phyloP scores from a whole-genome alignment of 257 asterid genomes.

The Solanum neorickii region DNA sequence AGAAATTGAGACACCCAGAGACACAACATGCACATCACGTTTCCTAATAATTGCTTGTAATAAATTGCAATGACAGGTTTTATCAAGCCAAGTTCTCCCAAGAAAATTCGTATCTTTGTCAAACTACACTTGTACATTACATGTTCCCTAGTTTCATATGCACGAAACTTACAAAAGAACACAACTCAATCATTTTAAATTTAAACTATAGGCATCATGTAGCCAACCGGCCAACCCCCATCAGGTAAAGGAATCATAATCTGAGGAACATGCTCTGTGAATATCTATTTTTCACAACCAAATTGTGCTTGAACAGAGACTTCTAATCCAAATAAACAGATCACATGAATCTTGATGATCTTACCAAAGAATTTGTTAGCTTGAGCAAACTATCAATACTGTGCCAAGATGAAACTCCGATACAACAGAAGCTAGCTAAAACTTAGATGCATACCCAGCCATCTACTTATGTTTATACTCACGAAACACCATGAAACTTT shows the following conservation, averaged over 20 bases:
- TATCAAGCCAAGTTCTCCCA: background rate
- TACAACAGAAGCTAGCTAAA: background rate
- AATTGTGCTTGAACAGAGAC: background rate
- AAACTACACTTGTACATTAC: background rate
- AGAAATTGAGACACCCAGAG: background rate
- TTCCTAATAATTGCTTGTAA: background rate
- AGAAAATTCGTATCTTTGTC: background rate
- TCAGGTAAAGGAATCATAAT: background rate
- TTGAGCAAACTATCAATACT: background rate
- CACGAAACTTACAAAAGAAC: background rate
- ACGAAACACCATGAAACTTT: background rate
- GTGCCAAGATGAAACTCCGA: background rate
- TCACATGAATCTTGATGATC: background rate
- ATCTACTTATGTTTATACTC: background rate
- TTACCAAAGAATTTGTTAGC: background rate
- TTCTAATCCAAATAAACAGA: background rate
- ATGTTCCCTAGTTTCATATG: background rate
- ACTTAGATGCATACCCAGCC: background rate
- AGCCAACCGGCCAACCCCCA: background rate
- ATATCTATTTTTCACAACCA: background rate
- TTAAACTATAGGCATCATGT: background rate
- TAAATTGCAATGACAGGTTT: background rate
- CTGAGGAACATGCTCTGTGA: background rate
- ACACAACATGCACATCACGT: background rate
- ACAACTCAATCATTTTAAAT: background rate